Percentiles rank a stretch among this genome's conserved stretches.
These are phyloP conservation scores for Fomitopsis palustris DNA, from an alignment of 1,284 basidiomycete species.

Conservation along the genomic window DNA sequence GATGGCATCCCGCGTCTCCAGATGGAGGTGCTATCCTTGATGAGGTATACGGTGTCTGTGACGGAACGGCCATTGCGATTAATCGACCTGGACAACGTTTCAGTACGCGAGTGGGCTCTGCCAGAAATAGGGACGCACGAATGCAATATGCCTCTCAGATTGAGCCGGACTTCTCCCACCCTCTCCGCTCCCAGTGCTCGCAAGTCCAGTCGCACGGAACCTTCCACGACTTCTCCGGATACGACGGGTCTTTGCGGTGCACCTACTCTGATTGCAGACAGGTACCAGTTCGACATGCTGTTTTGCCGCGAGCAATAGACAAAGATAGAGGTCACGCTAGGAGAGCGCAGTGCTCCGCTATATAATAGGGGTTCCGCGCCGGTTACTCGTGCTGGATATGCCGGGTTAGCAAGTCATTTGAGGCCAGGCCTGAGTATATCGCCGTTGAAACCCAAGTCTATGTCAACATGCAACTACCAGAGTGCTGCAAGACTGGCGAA, in stretches of 20 bases:
- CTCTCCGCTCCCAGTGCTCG: constrained; percentile 14
- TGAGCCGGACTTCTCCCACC: constrained; percentile 20
- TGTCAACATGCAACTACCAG: too few relatives aligned
- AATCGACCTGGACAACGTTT: neutral
- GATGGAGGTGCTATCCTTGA: constrained; percentile 11
- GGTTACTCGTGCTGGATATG: too few relatives aligned
- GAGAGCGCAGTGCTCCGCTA: too few relatives aligned
- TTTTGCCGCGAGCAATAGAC: neutral
- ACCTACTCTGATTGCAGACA: neutral
- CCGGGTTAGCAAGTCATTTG: too few relatives aligned
- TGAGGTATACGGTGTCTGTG: constrained; percentile 1
- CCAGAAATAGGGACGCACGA: constrained; percentile 14
- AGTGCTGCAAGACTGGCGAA: too few relatives aligned
- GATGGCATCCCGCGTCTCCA: constrained; percentile 20
- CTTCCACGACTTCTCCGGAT: constrained; percentile 14
- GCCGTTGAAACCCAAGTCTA: too few relatives aligned
- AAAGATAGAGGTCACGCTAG: neutral
- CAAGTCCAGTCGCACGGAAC: constrained; percentile 19
- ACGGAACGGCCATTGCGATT: neutral
- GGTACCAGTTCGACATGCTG: neutral
- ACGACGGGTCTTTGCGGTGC: neutral
- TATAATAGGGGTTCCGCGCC: too few relatives aligned
- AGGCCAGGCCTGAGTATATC: too few relatives aligned
- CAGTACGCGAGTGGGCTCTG: neutral
- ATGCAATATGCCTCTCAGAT: constrained; percentile 16